Base-by-base conservation (phyloP, 306 rosid species). In the Neltuma alba region DNA sequence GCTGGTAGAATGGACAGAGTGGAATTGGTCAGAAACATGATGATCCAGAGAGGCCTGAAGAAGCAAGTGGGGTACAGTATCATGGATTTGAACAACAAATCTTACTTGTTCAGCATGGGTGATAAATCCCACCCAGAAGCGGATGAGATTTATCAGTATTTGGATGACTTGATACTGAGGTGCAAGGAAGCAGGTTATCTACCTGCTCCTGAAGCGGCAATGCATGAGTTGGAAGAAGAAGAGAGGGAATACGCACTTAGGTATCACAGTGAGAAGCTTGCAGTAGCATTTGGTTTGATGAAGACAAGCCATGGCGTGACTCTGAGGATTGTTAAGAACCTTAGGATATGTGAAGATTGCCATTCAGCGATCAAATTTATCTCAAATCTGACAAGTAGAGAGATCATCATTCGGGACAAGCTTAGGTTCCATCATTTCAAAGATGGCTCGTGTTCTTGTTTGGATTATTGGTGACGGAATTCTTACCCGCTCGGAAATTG, bases 231-330 rank as follows among this genome's bases (percentile, higher is more conserved):
- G 88, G 98, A 90, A 80, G 96, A 88, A 60, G 97, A 94, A 68
- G 98, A 94, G 87, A 92, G 85, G 87, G 98, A 92, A 57, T 86
- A 88, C 84, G 94, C 97, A 20, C 96, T 94, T 16, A 89, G 97
- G 71, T 87, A 92, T 77, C 97, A 94, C 9, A 92, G 97, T 68
- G 98, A 94, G 93, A 94, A 91, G 90, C 96, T 94, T 66, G 97
- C 96, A 1, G 85, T 94, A 13, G 92, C 94, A 15, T 94, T 85
- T 71, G 97, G 98, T 62, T 75, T 90, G 50, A 68, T 94, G 91
- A 89, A 87, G 79, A 87, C 93, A 34, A 81, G 78, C 66, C 81
- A 70, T 47, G 93, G 90, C 16, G 61, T 69, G 65, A 44, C 86
- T 69, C 87, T 94, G 27, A 88, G 91, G 88, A 75, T 94, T 71